These are phyloP conservation scores for Kwoniella europaea DNA, from an alignment of 768 basidiomycete species.

Conservation along the genomic window DNA sequence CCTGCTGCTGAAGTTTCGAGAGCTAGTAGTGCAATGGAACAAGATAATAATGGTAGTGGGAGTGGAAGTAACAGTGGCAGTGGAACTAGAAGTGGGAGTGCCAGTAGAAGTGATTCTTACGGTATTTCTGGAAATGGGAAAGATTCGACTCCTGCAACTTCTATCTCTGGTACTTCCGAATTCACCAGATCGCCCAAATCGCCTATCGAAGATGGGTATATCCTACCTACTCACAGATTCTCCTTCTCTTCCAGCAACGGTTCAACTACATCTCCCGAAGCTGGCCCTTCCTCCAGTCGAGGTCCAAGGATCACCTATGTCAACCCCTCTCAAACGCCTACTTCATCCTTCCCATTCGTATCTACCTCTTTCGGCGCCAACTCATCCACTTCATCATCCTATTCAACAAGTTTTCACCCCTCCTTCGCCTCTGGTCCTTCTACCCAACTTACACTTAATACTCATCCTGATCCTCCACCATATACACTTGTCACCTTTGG, in stretches of 20 bases:
- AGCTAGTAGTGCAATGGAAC: constrained; percentile 11
- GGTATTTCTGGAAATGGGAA: constrained; percentile 3
- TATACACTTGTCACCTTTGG: constrained; percentile 77
- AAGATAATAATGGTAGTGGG: constrained; percentile 19
- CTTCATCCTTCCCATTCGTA: constrained; percentile 34
- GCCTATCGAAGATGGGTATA: constrained; percentile 6
- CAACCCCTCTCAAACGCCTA: constrained; percentile 48
- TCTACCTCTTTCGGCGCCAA: constrained; percentile 31
- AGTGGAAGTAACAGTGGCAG: constrained; percentile 25
- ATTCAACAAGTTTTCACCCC: constrained; percentile 13
- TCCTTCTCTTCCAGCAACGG: constrained; percentile 15
- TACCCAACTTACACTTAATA: constrained; percentile 32
- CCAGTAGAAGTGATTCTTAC: constrained; percentile 4
- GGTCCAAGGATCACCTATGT: constrained; percentile 48
- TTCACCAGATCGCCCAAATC: constrained; percentile 17
- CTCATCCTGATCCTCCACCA: constrained; percentile 65
- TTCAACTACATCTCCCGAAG: constrained; percentile 6
- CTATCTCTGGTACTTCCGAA: constrained; percentile 17
- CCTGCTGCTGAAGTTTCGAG: neutral
- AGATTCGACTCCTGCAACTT: constrained; percentile 21
- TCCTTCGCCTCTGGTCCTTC: constrained; percentile 21
- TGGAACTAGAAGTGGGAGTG: constrained; percentile 12
- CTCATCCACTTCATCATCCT: constrained; percentile 22
- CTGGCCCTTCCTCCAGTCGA: constrained; percentile 17
- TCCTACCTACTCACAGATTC: neutral